phyloP scores from a whole-genome alignment of 1,284 basidiomycete genomes.

The Ganoderma meredithae region DNA sequence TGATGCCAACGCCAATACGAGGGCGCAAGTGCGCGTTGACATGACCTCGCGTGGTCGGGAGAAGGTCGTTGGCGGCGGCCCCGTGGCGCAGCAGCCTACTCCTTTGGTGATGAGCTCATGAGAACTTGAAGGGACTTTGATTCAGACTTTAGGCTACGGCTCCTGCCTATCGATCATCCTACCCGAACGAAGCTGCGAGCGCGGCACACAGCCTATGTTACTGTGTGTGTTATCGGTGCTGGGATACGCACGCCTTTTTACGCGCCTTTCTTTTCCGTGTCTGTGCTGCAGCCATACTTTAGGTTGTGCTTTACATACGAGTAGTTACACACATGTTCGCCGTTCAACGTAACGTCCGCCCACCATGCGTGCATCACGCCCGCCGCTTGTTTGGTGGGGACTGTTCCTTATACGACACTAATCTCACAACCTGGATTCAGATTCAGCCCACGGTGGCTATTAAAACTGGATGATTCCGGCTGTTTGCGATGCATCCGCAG shows the following conservation, averaged over 20 bases:
- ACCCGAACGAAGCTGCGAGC: constrained; percentile 4
- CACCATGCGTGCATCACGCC: neutral
- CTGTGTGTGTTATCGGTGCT: neutral
- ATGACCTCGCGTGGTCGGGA: constrained; percentile 27
- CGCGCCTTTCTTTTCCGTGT: neutral
- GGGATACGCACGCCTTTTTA: constrained; percentile 2
- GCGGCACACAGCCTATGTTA: constrained; percentile 6
- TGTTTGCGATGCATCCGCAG: constrained; percentile 1
- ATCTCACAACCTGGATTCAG: neutral
- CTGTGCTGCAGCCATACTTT: neutral
- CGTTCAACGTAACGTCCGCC: neutral
- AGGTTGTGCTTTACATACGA: constrained; percentile 9
- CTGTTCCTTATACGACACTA: neutral
- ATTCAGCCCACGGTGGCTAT: neutral
- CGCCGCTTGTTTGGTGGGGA: neutral
- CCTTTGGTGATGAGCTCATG: constrained; percentile 29
- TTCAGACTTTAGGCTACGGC: constrained; percentile 2
- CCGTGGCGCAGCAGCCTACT: constrained; percentile 24
- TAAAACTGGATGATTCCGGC: neutral
- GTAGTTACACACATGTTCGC: constrained; percentile 6
- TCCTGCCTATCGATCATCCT: neutral
- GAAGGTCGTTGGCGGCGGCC: constrained; percentile 30
- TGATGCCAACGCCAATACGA: constrained; percentile 20
- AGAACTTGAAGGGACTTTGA: neutral
- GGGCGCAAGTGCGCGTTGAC: constrained; percentile 6